A percentile compares a stretch with the other conserved stretches of the same genome.
Conservation (phyloP, 371 early-diverging fungal genomes). For the Syncephalis fuscata region DNA sequence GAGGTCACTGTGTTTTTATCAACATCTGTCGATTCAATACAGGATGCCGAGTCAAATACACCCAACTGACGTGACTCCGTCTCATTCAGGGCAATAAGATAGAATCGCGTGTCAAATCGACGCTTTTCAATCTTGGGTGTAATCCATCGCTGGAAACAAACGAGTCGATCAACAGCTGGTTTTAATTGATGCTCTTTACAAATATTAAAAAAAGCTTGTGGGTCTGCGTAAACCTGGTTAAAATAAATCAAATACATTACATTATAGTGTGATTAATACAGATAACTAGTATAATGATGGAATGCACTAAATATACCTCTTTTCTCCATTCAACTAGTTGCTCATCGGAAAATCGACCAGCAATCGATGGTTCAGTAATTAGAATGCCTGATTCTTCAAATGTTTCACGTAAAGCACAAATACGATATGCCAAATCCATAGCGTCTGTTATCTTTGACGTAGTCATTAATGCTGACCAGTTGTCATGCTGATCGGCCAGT, state of each 20-base stretch:
- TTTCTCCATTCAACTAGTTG: too few species aligned
- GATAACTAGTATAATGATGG: neutral
- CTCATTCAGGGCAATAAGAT: slow-evolving; percentile 28
- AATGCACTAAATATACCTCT: neutral
- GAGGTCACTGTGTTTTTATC: too few species aligned
- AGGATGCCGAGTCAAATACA: neutral
- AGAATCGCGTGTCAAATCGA: slow-evolving; percentile 65
- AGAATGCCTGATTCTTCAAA: slow-evolving; percentile 67
- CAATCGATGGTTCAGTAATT: slow-evolving; percentile 16
- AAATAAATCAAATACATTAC: too few species aligned
- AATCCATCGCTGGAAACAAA: slow-evolving; percentile 58
- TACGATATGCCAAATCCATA: slow-evolving; percentile 10
- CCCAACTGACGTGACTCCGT: slow-evolving; percentile 8
- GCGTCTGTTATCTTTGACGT: too few species aligned
- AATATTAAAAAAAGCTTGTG: slow-evolving; percentile 26
- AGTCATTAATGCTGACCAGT: too few species aligned
- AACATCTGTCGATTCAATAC: too few species aligned
- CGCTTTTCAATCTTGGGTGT: slow-evolving; percentile 44
- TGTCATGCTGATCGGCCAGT: too few species aligned
- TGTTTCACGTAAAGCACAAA: slow-evolving; percentile 68
- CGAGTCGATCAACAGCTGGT: slow-evolving; percentile 24
- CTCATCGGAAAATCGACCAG: too few species aligned
- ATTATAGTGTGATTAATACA: neutral
- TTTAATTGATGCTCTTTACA: slow-evolving; percentile 21
- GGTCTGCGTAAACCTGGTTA: slow-evolving; percentile 24